A percentile compares a stretch with the other conserved stretches of the same genome.
Evolutionary conservation across 768 basidiomycete genomes (phyloP).

Genomic region (Russula olivacea): DNA sequence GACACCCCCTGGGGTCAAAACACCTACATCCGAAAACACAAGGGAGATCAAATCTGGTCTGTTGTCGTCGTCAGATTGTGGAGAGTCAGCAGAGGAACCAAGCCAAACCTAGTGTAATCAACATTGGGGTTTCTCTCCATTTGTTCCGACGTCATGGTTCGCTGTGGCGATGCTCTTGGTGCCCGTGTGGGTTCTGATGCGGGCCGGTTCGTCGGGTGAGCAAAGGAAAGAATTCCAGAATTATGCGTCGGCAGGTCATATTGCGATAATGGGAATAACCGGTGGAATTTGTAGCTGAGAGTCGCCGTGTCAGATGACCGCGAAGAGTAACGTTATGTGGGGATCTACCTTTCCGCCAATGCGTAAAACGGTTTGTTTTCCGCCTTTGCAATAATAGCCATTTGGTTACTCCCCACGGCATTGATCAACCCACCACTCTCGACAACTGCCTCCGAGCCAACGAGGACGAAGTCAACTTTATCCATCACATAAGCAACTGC

Average conservation of each 20-base stretch:
- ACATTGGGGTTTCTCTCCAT: constrained; percentile 81
- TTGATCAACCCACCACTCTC: constrained; percentile 93
- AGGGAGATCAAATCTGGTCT: constrained; percentile 91
- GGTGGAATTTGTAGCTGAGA: constrained; percentile 91
- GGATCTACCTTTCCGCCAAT: constrained; percentile 72
- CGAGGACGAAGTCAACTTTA: constrained; percentile 89
- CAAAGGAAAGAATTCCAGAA: constrained; percentile 67
- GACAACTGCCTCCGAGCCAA: constrained; percentile 96
- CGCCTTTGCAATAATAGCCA: constrained; percentile 92
- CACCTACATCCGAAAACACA: constrained; percentile 92
- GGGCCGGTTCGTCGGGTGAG: constrained; percentile 31
- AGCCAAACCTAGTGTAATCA: constrained; percentile 80
- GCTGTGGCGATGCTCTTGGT: constrained; percentile 27
- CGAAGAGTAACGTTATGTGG: neutral
- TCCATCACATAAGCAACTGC: constrained; percentile 98
- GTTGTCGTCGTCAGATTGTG: constrained; percentile 23
- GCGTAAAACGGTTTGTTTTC: constrained; percentile 96
- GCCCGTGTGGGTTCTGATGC: constrained; percentile 17
- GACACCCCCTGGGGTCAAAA: constrained; percentile 86
- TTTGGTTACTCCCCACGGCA: constrained; percentile 92
- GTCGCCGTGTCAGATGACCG: constrained; percentile 6
- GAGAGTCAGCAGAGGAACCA: neutral
- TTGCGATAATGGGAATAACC: constrained; percentile 88
- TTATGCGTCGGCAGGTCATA: constrained; percentile 84
- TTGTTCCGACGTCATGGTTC: constrained; percentile 75